phyloP scores from a whole-genome alignment of 169 alveolate genomes.

The Eimeria maxima region DNA sequence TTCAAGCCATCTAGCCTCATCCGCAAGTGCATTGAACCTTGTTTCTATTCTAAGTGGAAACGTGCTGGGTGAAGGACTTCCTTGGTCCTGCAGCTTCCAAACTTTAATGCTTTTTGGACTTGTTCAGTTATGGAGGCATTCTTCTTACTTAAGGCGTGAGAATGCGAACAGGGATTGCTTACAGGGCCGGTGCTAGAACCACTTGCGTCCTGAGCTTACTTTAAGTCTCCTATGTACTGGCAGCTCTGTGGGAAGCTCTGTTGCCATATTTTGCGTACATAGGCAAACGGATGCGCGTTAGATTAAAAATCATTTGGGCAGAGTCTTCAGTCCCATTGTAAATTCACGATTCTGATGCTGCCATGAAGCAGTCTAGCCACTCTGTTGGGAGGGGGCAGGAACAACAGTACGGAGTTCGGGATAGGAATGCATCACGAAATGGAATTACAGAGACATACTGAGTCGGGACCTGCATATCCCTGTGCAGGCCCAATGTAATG shows the following conservation, averaged over 20 bases:
- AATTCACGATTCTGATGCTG: slow-evolving; percentile 47
- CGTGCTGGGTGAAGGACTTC: not conserved
- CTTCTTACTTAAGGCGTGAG: not conserved
- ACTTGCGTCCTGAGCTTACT: not conserved
- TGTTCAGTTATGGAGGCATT: not conserved
- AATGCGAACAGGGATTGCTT: not conserved
- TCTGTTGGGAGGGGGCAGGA: slow-evolving; percentile 82
- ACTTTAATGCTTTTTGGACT: not conserved
- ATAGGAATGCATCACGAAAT: slow-evolving; percentile 71
- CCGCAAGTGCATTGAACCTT: not conserved
- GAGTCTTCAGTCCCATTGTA: slow-evolving; percentile 32
- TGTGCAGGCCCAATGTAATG: slow-evolving; percentile 80
- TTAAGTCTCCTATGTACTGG: not conserved
- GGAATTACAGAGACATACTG: slow-evolving; percentile 81
- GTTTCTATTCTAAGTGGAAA: not conserved
- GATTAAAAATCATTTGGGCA: slow-evolving; percentile 34
- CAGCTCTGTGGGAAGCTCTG: not conserved
- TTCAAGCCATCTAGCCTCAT: not conserved
- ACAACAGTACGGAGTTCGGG: slow-evolving; percentile 77
- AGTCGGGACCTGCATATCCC: slow-evolving; percentile 83
- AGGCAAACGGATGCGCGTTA: not conserved
- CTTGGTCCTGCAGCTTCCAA: not conserved
- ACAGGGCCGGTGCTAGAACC: not conserved
- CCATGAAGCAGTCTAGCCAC: slow-evolving; percentile 83
- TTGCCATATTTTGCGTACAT: not conserved